These are phyloP conservation scores for Harringtonia lauricola DNA, from an alignment of 2,329 filamentous ascomycete genomes.

Conservation along the genomic window DNA sequence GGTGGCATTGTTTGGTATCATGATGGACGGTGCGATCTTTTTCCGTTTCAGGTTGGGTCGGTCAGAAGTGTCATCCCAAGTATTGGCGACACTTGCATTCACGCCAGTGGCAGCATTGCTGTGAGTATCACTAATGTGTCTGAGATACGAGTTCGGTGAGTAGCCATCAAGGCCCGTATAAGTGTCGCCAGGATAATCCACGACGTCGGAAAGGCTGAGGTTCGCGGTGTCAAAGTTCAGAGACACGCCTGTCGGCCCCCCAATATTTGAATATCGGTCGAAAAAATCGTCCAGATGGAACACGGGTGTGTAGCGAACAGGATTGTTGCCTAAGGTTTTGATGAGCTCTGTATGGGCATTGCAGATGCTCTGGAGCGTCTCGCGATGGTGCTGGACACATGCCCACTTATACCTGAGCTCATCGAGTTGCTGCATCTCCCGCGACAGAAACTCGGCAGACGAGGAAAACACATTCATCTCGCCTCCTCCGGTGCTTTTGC, in stretches of 20 bases:
- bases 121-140: conserved; percentile 4
- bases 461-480: conserved; percentile 52
- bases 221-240: conserved; percentile 63
- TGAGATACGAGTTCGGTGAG: conserved; percentile 16
- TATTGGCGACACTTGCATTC: no score
- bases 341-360: conserved; percentile 72
- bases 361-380: conserved; percentile 68
- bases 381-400: conserved; percentile 67
- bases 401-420: conserved; percentile 69
- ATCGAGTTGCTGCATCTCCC: conserved; percentile 69
- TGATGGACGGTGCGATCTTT: background rate
- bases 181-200: conserved; percentile 49
- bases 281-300: conserved; percentile 86
- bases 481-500: conserved; percentile 31
- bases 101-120: conserved; percentile 6
- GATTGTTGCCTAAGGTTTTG: conserved; percentile 55
- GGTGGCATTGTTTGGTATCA: no score
- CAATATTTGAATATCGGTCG: conserved; percentile 58
- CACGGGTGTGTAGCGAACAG: conserved; percentile 63
- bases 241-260: conserved; percentile 45
- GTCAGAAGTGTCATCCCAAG: background rate
- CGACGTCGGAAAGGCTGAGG: conserved; percentile 55
- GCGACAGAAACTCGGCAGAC: conserved; percentile 58
- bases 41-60: background rate
- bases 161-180: conserved; percentile 39